Percentiles rank a stretch among this genome's conserved stretches.
Evolutionary conservation across 192 early-diverging fungal species (phyloP).

Genomic region (Coemansia sp.): DNA sequence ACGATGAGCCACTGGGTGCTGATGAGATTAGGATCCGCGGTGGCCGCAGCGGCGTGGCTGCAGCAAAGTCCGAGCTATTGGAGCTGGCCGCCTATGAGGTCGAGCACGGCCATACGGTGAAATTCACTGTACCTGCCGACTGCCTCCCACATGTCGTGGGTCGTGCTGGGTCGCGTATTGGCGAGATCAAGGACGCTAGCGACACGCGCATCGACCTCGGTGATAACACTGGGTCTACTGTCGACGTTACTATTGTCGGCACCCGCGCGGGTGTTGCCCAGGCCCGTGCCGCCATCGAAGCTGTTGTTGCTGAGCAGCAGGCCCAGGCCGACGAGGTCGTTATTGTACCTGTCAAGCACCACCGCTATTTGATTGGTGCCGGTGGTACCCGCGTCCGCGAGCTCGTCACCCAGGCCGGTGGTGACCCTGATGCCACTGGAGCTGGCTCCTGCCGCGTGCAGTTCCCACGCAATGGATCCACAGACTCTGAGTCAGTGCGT

Average conservation of each 20-base stretch:
- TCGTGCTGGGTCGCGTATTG: conserved; percentile 65
- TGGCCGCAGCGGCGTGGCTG: conserved; percentile 75
- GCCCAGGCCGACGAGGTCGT: conserved; percentile 58
- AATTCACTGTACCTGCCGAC: conserved; percentile 65
- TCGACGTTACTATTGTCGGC: conserved; percentile 56
- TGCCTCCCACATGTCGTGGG: conserved; percentile 80
- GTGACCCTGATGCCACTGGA: conserved; percentile 57
- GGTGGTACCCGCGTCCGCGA: conserved; percentile 65
- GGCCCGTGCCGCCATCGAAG: conserved; percentile 61
- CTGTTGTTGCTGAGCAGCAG: conserved; percentile 63
- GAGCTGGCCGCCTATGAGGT: conserved; percentile 82
- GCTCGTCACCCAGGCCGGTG: conserved; percentile 61
- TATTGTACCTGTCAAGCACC: conserved; percentile 57
- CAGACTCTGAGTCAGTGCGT: conserved; percentile 60
- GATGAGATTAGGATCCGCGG: conserved; percentile 83
- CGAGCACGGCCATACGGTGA: conserved; percentile 67
- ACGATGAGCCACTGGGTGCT: conserved; percentile 48
- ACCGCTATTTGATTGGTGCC: conserved; percentile 68
- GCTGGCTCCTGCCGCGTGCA: conserved; percentile 60
- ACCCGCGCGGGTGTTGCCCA: conserved; percentile 58
- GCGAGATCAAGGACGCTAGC: conserved; percentile 72
- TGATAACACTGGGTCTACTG: conserved; percentile 18
- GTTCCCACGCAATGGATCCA: conserved; percentile 56
- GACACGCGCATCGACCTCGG: conserved; percentile 76
- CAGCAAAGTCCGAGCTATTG: conserved; percentile 79